Evolutionary conservation across 2,329 filamentous ascomycete genomes (phyloP).

Genomic region (Cryphonectria parasitica): DNA sequence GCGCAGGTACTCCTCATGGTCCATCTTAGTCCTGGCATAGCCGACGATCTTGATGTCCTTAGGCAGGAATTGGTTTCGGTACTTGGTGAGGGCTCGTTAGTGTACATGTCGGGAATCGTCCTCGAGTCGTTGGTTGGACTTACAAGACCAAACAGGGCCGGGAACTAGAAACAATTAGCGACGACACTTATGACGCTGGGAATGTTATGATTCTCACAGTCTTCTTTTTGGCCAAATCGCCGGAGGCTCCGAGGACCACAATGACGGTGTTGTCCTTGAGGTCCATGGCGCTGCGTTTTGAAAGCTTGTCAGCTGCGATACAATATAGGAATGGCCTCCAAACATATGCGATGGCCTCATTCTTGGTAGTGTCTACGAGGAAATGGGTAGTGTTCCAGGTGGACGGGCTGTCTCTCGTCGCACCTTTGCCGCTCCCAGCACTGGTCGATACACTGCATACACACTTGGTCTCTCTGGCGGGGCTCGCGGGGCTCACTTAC

Average conservation of each 20-base stretch:
- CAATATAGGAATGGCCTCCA: background rate
- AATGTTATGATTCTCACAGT: constrained; percentile 64
- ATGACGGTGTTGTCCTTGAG: constrained; percentile 98
- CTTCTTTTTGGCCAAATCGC: constrained; percentile 99
- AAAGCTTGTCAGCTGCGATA: constrained; percentile 40
- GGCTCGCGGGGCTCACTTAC: constrained; percentile 36
- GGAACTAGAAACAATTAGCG: constrained; percentile 67
- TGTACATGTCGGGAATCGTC: constrained; percentile 7
- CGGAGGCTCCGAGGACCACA: constrained; percentile 93
- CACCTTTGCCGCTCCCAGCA: background rate
- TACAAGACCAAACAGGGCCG: constrained; percentile 95
- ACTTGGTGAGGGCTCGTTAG: constrained; percentile 58
- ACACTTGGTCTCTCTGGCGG: constrained; percentile 6
- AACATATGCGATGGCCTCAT: background rate
- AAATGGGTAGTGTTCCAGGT: background rate
- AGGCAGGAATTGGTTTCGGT: constrained; percentile 97
- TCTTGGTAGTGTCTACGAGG: background rate
- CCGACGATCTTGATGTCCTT: constrained; percentile 97
- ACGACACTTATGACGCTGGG: constrained; percentile 29
- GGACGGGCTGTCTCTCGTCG: background rate
- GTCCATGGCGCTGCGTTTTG: constrained; percentile 73
- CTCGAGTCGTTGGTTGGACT: constrained; percentile 47
- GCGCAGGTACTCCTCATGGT: constrained; percentile 91
- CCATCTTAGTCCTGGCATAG: constrained; percentile 99
- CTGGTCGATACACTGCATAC: background rate